Evolutionary conservation across 352 stramenopile species (phyloP), one percentile per base, ranked within the genome.

Genomic region (Phytopythium litorale): DNA sequence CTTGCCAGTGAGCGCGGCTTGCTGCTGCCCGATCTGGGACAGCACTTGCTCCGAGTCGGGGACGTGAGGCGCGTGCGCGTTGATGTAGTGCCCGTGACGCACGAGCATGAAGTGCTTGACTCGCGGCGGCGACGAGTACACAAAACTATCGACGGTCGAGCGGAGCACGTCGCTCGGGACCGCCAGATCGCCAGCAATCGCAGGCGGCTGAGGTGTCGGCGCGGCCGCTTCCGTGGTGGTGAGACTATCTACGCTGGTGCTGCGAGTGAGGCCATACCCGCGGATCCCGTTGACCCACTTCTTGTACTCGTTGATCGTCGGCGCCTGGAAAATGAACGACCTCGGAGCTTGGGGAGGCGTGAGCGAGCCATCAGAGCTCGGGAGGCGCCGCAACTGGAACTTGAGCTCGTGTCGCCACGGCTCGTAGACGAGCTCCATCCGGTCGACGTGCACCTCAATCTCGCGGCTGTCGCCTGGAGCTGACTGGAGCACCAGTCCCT

Each of bases 51-150:
- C 62, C 23, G 72, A 68, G 33, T 92, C 85, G 1, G 67, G 73
- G 2, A 77, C 75, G 35, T 84, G 66, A 35, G 76, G 83, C 35
- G 75, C 67, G 53, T 92, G 78, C 1, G 85, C 85, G 63, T 92
- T 92, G 23, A 92, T 76, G 62, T 94, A 94, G 55, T 94, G 85
- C 13, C 85, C 85, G 55, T 94, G 85, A 33, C 85, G 85, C 12
- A 92, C 67, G 23, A 94, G 59, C 38, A 94, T 79, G 33, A 94
- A 75, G 64, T 94, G 82, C 21, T 85, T 86, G 35, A 75, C 88
- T 54, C 79, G 77, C 21, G 84, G 78, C 28, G 75, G 75, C 23
- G 76, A 72, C 1, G 80, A 65, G 58, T 79, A 88, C 46, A 89
- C 61, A 7, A 91, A 79, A 15, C 69, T 73, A 40, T 68, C 74